A percentile compares a stretch with the other conserved stretches of the same genome.
Evolutionary conservation across 2,329 filamentous ascomycete genomes (phyloP).

Genomic region (Alternaria hordeiaustralica): DNA sequence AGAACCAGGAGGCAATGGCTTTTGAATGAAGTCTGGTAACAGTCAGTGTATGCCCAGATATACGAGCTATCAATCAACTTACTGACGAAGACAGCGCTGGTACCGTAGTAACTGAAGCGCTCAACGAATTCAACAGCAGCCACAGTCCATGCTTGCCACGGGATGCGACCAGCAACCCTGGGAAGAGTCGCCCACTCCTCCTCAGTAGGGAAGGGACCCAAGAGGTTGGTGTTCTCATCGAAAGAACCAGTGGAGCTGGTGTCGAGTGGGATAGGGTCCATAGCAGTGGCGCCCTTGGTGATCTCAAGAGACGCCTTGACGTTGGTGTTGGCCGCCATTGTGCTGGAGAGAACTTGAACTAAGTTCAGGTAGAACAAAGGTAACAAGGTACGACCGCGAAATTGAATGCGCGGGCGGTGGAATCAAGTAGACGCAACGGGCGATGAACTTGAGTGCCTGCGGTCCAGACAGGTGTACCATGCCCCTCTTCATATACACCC

Average conservation of each 20-base stretch:
- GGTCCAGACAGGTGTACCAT: constrained; percentile 5
- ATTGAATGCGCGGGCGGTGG: neutral
- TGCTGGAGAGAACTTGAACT: constrained; percentile 1
- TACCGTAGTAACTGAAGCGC: constrained; percentile 48
- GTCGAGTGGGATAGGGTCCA: constrained; percentile 37
- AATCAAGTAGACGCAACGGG: constrained; percentile 3
- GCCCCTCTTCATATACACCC: constrained; percentile 24
- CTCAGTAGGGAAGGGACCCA: constrained; percentile 41
- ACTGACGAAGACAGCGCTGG: constrained; percentile 42
- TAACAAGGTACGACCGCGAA: neutral
- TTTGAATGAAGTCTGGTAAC: constrained; percentile 47
- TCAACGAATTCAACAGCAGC: constrained; percentile 47
- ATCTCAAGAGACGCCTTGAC: constrained; percentile 42
- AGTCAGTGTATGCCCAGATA: neutral
- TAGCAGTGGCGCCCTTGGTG: constrained; percentile 37
- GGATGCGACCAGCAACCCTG: constrained; percentile 44
- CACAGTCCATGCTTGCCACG: constrained; percentile 47
- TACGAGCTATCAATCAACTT: constrained; percentile 1
- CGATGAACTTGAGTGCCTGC: constrained; percentile 16
- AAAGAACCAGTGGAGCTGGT: constrained; percentile 27
- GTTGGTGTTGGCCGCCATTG: constrained; percentile 31
- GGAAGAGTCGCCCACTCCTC: constrained; percentile 47
- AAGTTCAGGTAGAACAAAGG: neutral
- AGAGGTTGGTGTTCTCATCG: constrained; percentile 26
- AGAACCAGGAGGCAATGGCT: constrained; percentile 39